Evolutionary conservation across 495 filamentous ascomycete genomes (phyloP).

Genomic region (Copromyces sp.): DNA sequence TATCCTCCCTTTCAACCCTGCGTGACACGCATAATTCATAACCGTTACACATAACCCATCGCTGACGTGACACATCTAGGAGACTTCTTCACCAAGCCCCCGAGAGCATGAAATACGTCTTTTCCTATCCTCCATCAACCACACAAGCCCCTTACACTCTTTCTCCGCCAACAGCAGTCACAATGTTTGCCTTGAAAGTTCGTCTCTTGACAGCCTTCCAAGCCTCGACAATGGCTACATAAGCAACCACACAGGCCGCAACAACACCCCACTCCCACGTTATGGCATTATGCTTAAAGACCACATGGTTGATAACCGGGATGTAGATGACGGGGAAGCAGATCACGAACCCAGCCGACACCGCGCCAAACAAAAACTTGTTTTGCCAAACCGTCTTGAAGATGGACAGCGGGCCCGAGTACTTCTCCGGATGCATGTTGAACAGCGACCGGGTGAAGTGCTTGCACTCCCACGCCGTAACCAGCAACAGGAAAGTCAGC

Average conservation of each 20-base stretch:
- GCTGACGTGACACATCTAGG: background rate
- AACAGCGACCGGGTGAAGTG: constrained; percentile 59
- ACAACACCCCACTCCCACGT: constrained; percentile 64
- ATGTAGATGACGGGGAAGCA: constrained; percentile 66
- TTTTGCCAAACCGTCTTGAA: constrained; percentile 59
- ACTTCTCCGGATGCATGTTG: constrained; percentile 58
- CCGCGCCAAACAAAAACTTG: constrained; percentile 61
- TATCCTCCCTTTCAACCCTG: background rate
- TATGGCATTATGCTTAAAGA: constrained; percentile 66
- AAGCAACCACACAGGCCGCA: constrained; percentile 46
- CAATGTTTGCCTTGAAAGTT: background rate
- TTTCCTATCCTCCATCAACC: background rate
- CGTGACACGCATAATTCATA: background rate
- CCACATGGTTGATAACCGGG: constrained; percentile 52
- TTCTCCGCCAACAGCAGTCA: background rate
- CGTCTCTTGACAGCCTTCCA: constrained; percentile 58
- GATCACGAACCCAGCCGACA: constrained; percentile 56
- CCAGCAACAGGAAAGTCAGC: constrained; percentile 59
- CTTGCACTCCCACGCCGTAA: constrained; percentile 68
- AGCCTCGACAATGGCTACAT: constrained; percentile 48
- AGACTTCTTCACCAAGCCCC: background rate
- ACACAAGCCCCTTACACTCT: background rate
- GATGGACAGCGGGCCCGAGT: constrained; percentile 36
- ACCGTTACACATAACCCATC: background rate
- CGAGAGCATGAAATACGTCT: background rate